Base-by-base conservation (phyloP, 495 filamentous ascomycete species). In the Pyrenula massariospora region DNA sequence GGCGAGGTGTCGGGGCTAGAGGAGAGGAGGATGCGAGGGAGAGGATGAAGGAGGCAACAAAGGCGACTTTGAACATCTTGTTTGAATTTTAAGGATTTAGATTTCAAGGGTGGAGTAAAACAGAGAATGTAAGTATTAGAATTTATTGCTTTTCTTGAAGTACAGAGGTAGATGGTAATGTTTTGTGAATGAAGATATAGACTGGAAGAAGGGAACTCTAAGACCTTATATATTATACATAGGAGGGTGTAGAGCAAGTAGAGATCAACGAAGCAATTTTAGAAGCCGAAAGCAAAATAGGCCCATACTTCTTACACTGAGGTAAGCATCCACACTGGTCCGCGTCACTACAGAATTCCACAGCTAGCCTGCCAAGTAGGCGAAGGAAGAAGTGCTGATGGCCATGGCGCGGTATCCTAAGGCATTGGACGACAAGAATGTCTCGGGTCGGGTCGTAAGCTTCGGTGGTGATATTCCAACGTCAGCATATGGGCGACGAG, bases 1-100 rank as follows among this genome's bases (percentile, higher is more conserved):
- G 31, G 31, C 31, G 31, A 15, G 31, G 31, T 5, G 31, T 42
- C 15, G 31, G 31, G 31, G 31, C 31, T 5, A 42, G 31, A 42
- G 31, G 31, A 15, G 8, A 62, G n/a, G 68, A 70, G n/a, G 73
- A 74, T 3, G 73, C 73, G 1, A 73, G 12, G 20, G 71, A 66
- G 24, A 84, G 70, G 10, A 75, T 59, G 1, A 63, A 57, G 15
- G 82, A 65, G 48, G 79, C 76, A 10, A 76, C 24, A 36, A 76
- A 69, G 24, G 79, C 78, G 1, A 74, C 8, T 5, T 42, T 42
- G 31, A 8, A 42, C 31, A 42, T 42, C 15, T 42, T 42, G 5
- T 42, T 42, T 42, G 5, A 15, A 42, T 42, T 8, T 5, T 8
- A 42, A 15, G 15, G 5, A 15, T 42, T 42, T 8, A 42, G 15